Conservation (phyloP, 805 yeast genomes). For the Pichia insulana region DNA sequence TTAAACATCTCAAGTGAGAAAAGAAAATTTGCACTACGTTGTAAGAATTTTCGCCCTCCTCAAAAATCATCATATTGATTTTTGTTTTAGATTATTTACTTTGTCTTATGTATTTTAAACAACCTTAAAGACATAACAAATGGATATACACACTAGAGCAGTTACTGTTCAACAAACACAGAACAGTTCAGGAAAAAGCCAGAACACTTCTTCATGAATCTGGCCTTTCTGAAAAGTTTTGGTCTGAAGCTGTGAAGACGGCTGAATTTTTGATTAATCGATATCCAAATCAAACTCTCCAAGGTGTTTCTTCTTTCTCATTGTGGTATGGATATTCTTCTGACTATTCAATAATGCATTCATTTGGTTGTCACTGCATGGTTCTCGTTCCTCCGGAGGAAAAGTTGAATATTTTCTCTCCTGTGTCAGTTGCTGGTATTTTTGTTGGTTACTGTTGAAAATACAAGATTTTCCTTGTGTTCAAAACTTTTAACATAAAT, state of each 20-base stretch:
- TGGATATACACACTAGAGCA: too few relatives aligned
- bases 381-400: slow-evolving; percentile 2
- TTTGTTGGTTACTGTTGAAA: slow-evolving; percentile 3
- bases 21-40: too few relatives aligned
- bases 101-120: too few relatives aligned
- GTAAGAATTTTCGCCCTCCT: too few relatives aligned
- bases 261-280: slow-evolving; percentile 4
- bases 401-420: not conserved
- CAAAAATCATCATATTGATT: too few relatives aligned
- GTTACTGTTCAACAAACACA: too few relatives aligned
- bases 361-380: not conserved
- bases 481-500: too few relatives aligned
- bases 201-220: not conserved
- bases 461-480: slow-evolving; percentile 5
- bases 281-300: not conserved
- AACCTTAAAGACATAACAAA: too few relatives aligned
- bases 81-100: too few relatives aligned
- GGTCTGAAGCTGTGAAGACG: slow-evolving; percentile 6
- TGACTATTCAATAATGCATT: not conserved
- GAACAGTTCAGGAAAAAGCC: slow-evolving; percentile 3
- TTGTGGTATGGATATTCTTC: slow-evolving; percentile 3
- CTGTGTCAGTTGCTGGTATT: slow-evolving; percentile 1
- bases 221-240: slow-evolving; percentile 1
- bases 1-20: too few relatives aligned
- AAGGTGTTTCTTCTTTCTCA: not conserved